Evolutionary conservation across 2,329 filamentous ascomycete genomes (phyloP).

Genomic region (Hypoxylon sp.): DNA sequence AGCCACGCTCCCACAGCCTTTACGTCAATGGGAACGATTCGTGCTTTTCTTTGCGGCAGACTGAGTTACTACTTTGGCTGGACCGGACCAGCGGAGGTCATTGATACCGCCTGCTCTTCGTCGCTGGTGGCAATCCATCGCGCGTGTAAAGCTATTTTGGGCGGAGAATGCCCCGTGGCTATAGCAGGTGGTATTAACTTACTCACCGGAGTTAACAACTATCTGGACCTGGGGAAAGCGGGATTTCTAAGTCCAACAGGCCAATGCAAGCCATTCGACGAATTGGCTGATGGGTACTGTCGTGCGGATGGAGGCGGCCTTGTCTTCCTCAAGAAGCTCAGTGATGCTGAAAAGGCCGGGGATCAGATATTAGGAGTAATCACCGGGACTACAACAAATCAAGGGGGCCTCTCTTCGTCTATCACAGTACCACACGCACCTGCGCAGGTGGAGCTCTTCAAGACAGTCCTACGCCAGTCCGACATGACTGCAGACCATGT

Average conservation of each 20-base stretch:
- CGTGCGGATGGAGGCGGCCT: constrained; percentile 65
- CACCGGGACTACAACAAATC: constrained; percentile 56
- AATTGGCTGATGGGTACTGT: constrained; percentile 20
- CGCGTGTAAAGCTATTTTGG: constrained; percentile 53
- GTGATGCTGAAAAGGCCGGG: constrained; percentile 61
- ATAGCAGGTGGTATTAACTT: constrained; percentile 55
- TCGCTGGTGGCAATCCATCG: constrained; percentile 56
- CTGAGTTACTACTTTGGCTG: constrained; percentile 56
- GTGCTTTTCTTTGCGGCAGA: constrained; percentile 51
- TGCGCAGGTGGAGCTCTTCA: constrained; percentile 53
- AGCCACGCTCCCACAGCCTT: constrained; percentile 8
- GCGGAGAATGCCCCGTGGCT: constrained; percentile 52
- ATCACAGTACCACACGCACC: constrained; percentile 58
- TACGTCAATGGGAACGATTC: constrained; percentile 55
- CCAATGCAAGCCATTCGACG: constrained; percentile 56
- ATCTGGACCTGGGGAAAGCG: constrained; percentile 46
- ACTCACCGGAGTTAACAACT: constrained; percentile 50
- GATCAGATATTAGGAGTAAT: constrained; percentile 62
- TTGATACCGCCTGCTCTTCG: constrained; percentile 58
- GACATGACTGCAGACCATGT: constrained; percentile 46
- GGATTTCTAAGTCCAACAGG: constrained; percentile 50
- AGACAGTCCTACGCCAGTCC: constrained; percentile 49
- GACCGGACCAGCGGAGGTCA: constrained; percentile 51
- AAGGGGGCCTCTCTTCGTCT: constrained; percentile 58
- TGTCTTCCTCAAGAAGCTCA: constrained; percentile 64